Base-by-base conservation (phyloP, 2,329 filamentous ascomycete genomes). In the Metarhizium robertsii region DNA sequence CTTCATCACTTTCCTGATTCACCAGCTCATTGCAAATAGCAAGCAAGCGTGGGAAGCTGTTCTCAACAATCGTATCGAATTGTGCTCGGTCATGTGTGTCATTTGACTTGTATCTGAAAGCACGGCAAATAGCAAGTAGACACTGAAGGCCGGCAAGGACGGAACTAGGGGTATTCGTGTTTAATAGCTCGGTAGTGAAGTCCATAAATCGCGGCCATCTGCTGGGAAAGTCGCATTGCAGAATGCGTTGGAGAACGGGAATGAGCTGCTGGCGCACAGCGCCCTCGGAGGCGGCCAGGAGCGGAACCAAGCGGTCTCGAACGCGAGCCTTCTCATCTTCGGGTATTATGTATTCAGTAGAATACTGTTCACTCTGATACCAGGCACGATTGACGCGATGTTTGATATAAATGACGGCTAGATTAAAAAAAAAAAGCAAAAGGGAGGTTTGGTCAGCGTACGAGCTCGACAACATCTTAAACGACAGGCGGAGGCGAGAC, bases 381-480 rank as follows among this genome's bases (percentile, higher is more conserved):
- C 94, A 99, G 65, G 90, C 91, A 69, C 92, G 88, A 71, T 88
- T 92, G 71, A 97, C 88, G 69, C 92, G 88, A 75, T 99, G 97
- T 78, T 99, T 99, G 71, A 97, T 84, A 75, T 97, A 99, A 65
- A 99, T 90, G 68, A 92, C 92, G 67, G 91, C 92, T 96, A 72
- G 49, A 11, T 29, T 4, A n/a, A 30, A 29, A 29, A 13, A 29
- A 13, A 14, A 48, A 48, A 45, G n/a, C 6, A 45, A 25, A 25
- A 25, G 25, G 1, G 42, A 4, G 6, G 42, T 6, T 6, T 20
- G 42, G 42, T 48, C 45, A 48, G 45, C 25, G 14, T 6, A 48
- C 45, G 62, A 50, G 55, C 46, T 45, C 11, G 25, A 46, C 29
- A n/a, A 29, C 50, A 34, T 52, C 20, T 56, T 43, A 53, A 30